These are phyloP conservation scores for Emericellopsis atlantica DNA, from an alignment of 2,329 filamentous ascomycete genomes.

Conservation along the genomic window DNA sequence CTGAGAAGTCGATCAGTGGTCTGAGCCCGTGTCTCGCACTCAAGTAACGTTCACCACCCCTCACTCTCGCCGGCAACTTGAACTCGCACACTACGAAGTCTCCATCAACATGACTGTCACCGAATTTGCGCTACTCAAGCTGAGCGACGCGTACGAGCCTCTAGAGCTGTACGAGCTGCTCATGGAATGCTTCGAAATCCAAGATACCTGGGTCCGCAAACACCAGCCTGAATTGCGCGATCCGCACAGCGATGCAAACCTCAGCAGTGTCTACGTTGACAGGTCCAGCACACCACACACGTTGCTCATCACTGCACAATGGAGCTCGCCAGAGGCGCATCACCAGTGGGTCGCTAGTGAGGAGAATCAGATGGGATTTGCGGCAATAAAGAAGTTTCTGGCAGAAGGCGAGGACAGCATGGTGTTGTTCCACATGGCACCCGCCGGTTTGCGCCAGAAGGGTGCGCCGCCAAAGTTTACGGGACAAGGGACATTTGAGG, in stretches of 20 bases:
- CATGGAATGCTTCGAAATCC: slow-evolving; percentile 17
- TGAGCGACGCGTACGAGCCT: slow-evolving; percentile 13
- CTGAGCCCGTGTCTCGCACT: too few relatives aligned
- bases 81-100: too few relatives aligned
- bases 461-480: slow-evolving; percentile 12
- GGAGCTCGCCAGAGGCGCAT: slow-evolving; percentile 28
- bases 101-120: slow-evolving; percentile 21
- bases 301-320: slow-evolving; percentile 30
- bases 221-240: slow-evolving; percentile 20
- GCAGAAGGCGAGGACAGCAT: slow-evolving; percentile 16
- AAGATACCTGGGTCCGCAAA: slow-evolving; percentile 25
- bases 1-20: too few relatives aligned
- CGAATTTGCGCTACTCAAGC: slow-evolving; percentile 23
- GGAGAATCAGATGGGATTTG: slow-evolving; percentile 24
- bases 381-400: slow-evolving; percentile 18
- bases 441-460: slow-evolving; percentile 10
- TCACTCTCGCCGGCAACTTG: too few relatives aligned
- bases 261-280: slow-evolving; percentile 21
- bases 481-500: slow-evolving; percentile 15
- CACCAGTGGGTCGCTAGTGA: slow-evolving; percentile 27
- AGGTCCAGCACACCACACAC: slow-evolving; percentile 18
- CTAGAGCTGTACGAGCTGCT: slow-evolving; percentile 19
- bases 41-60: too few relatives aligned
- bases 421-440: slow-evolving; percentile 27
- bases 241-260: slow-evolving; percentile 12